Evolutionary conservation across 768 basidiomycete species (phyloP).

Genomic region (Pleurotus cornucopiae): DNA sequence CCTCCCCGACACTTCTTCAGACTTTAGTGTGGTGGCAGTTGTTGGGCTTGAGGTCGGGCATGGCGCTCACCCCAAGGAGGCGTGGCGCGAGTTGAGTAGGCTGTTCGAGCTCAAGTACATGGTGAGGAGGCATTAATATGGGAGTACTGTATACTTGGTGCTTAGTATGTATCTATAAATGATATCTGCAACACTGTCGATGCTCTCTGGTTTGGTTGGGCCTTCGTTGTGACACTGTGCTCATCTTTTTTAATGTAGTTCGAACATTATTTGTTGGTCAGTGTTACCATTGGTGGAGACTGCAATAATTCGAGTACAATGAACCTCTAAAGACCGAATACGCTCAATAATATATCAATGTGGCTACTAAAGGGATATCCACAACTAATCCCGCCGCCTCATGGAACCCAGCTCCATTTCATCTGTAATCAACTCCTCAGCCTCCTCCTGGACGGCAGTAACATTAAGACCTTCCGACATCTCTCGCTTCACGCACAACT

Average conservation of each 20-base stretch:
- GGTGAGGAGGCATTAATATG: slow-evolving; percentile 60
- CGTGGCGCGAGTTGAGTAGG: slow-evolving; percentile 85
- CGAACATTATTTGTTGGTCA: too few relatives aligned
- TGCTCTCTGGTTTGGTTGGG: not conserved
- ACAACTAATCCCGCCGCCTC: slow-evolving; percentile 33
- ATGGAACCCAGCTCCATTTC: slow-evolving; percentile 56
- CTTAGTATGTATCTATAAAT: not conserved
- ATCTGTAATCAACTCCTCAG: slow-evolving; percentile 53
- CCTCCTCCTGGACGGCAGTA: slow-evolving; percentile 40
- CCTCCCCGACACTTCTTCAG: slow-evolving; percentile 51
- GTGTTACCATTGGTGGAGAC: too few relatives aligned
- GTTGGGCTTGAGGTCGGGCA: slow-evolving; percentile 28
- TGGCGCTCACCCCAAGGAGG: slow-evolving; percentile 2
- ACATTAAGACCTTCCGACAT: slow-evolving; percentile 81
- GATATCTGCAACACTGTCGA: not conserved
- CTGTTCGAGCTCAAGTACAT: slow-evolving; percentile 79
- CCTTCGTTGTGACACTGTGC: not conserved
- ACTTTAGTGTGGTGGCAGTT: slow-evolving; percentile 38
- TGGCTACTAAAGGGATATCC: not conserved
- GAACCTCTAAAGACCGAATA: not conserved
- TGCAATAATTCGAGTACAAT: not conserved
- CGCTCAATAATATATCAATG: too few relatives aligned
- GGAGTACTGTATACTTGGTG: not conserved
- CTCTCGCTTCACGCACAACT: slow-evolving; percentile 86
- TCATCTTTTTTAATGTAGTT: too few relatives aligned